These are phyloP conservation scores for Grammothele lineata DNA, from an alignment of 768 basidiomycete species.

Conservation along the genomic window DNA sequence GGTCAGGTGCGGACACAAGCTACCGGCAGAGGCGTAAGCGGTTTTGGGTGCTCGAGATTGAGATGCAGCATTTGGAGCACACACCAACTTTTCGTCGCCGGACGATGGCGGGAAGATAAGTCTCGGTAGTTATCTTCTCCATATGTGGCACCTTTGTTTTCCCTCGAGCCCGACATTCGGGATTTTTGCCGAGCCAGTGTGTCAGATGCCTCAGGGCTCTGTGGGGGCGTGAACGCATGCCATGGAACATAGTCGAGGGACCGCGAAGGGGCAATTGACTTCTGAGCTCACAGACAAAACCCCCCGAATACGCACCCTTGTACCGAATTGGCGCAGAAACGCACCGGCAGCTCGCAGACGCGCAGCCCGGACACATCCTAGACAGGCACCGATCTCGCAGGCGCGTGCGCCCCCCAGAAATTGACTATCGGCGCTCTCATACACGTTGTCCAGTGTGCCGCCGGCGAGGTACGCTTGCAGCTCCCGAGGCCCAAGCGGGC, in stretches of 20 bases:
- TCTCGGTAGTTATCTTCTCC: constrained; percentile 9
- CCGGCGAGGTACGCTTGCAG: no score
- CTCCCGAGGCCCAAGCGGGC: no score
- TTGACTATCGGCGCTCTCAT: no score
- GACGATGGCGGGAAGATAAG: constrained; percentile 15
- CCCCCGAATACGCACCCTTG: no score
- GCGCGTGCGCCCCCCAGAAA: not conserved
- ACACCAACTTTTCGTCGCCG: constrained; percentile 6
- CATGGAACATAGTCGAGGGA: not conserved
- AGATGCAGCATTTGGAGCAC: constrained; percentile 2
- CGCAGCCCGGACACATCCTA: no score
- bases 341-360: no score
- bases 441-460: no score
- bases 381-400: not conserved
- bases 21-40: constrained; percentile 5
- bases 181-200: constrained; percentile 1
- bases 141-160: constrained; percentile 3
- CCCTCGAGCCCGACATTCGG: constrained; percentile 1
- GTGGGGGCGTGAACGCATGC: not conserved
- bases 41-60: not conserved
- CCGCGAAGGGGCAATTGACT: no score
- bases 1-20: constrained; percentile 2
- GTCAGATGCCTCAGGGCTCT: constrained; percentile 8
- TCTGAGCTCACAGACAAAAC: no score
- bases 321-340: no score